Conservation (phyloP, 768 basidiomycete species). For the Tulasnella sp. region DNA sequence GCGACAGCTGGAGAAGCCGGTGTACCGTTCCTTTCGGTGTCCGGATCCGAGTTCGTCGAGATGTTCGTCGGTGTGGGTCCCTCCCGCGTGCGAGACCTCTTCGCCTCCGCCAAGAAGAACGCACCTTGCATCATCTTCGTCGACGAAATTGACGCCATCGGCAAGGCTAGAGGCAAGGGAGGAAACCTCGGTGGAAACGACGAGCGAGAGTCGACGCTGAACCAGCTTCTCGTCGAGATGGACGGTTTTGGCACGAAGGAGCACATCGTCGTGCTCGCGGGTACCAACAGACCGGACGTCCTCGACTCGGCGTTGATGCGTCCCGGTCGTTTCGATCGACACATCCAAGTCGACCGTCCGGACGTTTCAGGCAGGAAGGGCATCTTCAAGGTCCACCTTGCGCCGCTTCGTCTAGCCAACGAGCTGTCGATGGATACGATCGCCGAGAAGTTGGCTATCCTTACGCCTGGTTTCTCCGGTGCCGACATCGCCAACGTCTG, state of each 20-base stretch:
- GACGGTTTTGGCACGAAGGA: conserved; percentile 97
- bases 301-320: conserved; percentile 93
- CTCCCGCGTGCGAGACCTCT: conserved; percentile 95
- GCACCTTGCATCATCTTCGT: conserved; percentile 99
- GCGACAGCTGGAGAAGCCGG: conserved; percentile 92
- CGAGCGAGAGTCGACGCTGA: neutral
- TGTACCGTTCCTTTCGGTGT: conserved; percentile 97
- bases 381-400: conserved; percentile 95
- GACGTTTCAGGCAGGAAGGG: conserved; percentile 95
- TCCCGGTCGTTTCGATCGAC: conserved; percentile 90
- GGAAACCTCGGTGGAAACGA: neutral
- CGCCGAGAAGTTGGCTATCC: conserved; percentile 87
- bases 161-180: conserved; percentile 29
- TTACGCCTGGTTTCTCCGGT: conserved; percentile 97
- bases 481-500: conserved; percentile 99
- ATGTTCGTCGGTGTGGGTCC: conserved; percentile 99
- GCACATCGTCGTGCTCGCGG: conserved; percentile 96
- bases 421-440: conserved; percentile 31
- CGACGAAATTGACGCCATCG: conserved; percentile 98
- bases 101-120: conserved; percentile 93
- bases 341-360: conserved; percentile 95
- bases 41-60: conserved; percentile 94
- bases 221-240: conserved; percentile 93
- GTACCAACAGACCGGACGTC: conserved; percentile 98
- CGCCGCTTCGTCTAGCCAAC: conserved; percentile 63